These are phyloP conservation scores for Lathyrus tuberosus DNA, from an alignment of 306 rosid genomes.

Conservation along the genomic window DNA sequence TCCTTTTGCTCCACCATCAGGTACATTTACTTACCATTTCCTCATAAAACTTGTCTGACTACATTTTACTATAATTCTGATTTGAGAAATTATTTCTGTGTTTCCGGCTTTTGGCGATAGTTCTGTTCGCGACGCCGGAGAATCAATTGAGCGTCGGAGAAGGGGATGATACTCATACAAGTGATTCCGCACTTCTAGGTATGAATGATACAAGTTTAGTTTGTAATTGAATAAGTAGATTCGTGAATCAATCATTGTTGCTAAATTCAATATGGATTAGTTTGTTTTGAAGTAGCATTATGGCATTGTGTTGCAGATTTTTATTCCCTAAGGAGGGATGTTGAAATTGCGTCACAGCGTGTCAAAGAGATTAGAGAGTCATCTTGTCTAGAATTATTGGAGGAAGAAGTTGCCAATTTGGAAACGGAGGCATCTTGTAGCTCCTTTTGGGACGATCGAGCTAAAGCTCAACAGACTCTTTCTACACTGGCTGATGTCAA, in stretches of 20 bases:
- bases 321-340: constrained; percentile 76
- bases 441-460: constrained; percentile 85
- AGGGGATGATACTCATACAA: constrained; percentile 44
- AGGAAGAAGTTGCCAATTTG: constrained; percentile 67
- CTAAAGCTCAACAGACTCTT: constrained; percentile 81
- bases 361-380: constrained; percentile 79
- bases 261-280: constrained; percentile 26
- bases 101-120: constrained; percentile 46
- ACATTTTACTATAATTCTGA: not conserved
- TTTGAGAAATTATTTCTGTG: not conserved
- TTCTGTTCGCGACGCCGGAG: constrained; percentile 63
- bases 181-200: too few relatives aligned
- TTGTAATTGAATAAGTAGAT: constrained; percentile 19
- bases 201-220: too few relatives aligned
- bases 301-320: constrained; percentile 64
- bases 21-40: constrained; percentile 26
- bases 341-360: constrained; percentile 64
- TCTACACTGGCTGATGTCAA: constrained; percentile 72
- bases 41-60: not conserved
- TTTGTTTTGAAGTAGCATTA: constrained; percentile 13
- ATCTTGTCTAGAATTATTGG: constrained; percentile 60
- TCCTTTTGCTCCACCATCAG: constrained; percentile 33
- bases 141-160: constrained; percentile 58
- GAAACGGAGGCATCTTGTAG: constrained; percentile 71
- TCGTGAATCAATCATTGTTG: not conserved